These are phyloP conservation scores for Helotiales sp. DNA, from an alignment of 2,329 filamentous ascomycete genomes.

Conservation along the genomic window DNA sequence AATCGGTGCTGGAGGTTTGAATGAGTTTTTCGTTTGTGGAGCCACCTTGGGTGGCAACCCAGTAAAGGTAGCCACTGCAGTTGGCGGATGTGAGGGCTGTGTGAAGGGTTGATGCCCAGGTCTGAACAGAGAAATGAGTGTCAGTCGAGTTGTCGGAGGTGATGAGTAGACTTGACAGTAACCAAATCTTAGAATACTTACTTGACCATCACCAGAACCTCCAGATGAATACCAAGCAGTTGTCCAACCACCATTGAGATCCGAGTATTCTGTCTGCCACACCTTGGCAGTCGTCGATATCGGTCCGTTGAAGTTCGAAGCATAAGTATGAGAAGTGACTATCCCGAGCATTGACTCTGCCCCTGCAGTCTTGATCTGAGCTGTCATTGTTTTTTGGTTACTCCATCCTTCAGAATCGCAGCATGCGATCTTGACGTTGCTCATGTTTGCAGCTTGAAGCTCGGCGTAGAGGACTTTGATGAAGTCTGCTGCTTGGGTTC, in stretches of 20 bases:
- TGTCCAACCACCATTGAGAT: conserved; percentile 45
- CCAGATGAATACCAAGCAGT: conserved; percentile 50
- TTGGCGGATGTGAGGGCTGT: conserved; percentile 48
- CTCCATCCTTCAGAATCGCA: conserved; percentile 45
- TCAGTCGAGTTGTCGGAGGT: too few relatives aligned
- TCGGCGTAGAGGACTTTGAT: conserved; percentile 45
- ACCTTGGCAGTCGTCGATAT: conserved; percentile 43
- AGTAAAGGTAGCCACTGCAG: conserved; percentile 54
- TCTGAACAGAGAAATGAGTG: too few relatives aligned
- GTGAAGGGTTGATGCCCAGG: conserved; percentile 56
- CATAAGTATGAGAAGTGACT: conserved; percentile 44
- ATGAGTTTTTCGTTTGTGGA: conserved; percentile 39
- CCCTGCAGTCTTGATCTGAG: conserved; percentile 38
- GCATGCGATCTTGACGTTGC: conserved; percentile 41
- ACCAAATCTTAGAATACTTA: too few relatives aligned
- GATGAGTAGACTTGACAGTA: too few relatives aligned
- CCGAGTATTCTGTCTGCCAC: conserved; percentile 53
- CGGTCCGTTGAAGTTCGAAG: conserved; percentile 39
- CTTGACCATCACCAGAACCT: conserved; percentile 49
- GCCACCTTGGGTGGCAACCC: conserved; percentile 43
- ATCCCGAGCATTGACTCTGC: conserved; percentile 39
- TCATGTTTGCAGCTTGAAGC: conserved; percentile 39
- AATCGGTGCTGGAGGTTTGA: conserved; percentile 1
- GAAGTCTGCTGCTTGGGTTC: conserved; percentile 50
- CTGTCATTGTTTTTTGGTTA: conserved; percentile 35